phyloP scores from a whole-genome alignment of 352 stramenopile species.

The Blastocystis sp. region DNA sequence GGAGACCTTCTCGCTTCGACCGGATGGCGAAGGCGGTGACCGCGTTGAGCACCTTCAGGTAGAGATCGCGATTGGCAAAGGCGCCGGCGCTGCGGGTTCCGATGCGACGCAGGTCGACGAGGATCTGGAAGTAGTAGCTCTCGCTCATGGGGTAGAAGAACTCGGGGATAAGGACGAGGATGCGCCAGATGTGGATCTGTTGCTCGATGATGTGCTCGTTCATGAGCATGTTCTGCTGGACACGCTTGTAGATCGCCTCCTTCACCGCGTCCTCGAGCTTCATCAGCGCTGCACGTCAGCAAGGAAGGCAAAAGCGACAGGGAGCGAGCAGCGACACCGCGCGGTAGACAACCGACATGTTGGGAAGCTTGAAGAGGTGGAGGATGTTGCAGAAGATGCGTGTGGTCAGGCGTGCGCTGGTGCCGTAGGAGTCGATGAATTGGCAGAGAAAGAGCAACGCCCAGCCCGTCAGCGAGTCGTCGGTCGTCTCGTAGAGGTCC shows the following conservation, averaged over 20 bases:
- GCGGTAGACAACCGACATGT: not conserved
- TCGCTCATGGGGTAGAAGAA: conserved; percentile 20
- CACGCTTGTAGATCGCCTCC: not conserved
- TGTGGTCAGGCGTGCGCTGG: not conserved
- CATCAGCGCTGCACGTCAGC: not conserved
- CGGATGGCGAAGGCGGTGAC: not conserved
- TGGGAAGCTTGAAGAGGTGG: not conserved
- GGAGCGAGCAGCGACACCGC: not conserved
- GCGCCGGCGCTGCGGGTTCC: not conserved
- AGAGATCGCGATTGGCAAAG: conserved; percentile 10
- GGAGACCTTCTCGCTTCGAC: not conserved
- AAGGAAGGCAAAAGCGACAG: not conserved
- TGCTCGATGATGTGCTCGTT: conserved; percentile 43
- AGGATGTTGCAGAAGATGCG: conserved; percentile 20
- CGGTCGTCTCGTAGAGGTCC: not conserved
- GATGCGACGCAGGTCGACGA: not conserved
- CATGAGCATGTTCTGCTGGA: conserved; percentile 9
- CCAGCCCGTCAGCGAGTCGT: not conserved
- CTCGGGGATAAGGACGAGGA: conserved; percentile 3
- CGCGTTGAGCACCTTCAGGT: not conserved
- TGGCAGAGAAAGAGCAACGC: conserved; percentile 27
- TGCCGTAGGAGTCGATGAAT: not conserved
- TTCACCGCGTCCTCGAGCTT: not conserved
- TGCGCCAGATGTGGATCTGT: conserved; percentile 28
- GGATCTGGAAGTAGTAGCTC: not conserved